phyloP scores from a whole-genome alignment of 192 early-diverging fungal genomes.

The Coemansia sp. region DNA sequence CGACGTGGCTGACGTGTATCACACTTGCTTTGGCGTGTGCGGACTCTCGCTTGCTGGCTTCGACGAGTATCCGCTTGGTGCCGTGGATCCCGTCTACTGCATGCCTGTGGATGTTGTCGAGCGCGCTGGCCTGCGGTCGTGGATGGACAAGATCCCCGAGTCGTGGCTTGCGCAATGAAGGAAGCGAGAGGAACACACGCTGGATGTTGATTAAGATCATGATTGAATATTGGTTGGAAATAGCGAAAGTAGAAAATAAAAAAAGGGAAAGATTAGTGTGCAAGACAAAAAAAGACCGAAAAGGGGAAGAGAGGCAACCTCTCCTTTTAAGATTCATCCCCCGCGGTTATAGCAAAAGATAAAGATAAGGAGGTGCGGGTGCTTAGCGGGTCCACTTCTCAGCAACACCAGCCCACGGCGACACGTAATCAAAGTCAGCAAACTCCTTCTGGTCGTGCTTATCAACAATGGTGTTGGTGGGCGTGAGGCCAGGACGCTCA shows the following conservation, averaged over 20 bases:
- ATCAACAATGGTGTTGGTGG: conserved; percentile 80
- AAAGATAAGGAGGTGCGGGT: neutral
- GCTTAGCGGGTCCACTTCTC: conserved; percentile 54
- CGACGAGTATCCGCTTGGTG: conserved; percentile 59
- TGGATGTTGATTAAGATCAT: neutral
- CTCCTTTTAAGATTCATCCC: too few species aligned
- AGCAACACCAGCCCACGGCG: conserved; percentile 75
- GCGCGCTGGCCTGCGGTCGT: conserved; percentile 47
- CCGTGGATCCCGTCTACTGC: conserved; percentile 92
- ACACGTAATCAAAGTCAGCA: conserved; percentile 88
- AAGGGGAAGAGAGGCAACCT: neutral
- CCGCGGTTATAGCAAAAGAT: neutral
- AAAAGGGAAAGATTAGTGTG: neutral
- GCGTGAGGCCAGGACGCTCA: conserved; percentile 90
- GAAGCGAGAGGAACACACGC: neutral
- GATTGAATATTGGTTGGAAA: neutral
- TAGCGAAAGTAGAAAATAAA: neutral
- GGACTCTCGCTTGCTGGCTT: conserved; percentile 87
- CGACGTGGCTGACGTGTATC: conserved; percentile 93
- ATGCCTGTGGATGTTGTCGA: conserved; percentile 69
- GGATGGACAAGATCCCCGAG: conserved; percentile 28
- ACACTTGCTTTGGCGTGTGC: conserved; percentile 92
- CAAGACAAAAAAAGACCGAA: neutral
- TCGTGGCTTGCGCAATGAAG: conserved; percentile 14
- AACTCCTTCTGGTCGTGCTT: conserved; percentile 92